phyloP scores from a whole-genome alignment of 805 yeast species.

The Myxozyma vanderwaltii region DNA sequence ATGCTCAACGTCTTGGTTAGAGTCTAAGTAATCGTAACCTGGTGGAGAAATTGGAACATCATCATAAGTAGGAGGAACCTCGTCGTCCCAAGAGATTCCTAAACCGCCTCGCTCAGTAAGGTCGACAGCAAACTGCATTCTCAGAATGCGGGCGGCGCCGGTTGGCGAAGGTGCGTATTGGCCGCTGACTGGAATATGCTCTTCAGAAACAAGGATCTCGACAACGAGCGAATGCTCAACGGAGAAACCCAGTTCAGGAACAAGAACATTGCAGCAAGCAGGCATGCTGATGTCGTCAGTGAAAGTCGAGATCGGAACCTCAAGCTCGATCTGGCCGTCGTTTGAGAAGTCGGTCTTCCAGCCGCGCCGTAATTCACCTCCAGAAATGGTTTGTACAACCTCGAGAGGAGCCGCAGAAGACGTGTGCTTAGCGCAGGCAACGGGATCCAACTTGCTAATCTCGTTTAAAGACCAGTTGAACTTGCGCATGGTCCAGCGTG shows the following conservation, averaged over 20 bases:
- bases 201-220: slow-evolving; percentile 95
- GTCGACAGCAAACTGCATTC: slow-evolving; percentile 89
- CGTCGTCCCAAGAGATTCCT: slow-evolving; percentile 98
- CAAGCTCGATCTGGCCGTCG: slow-evolving; percentile 74
- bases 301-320: slow-evolving; percentile 42
- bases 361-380: slow-evolving; percentile 83
- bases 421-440: slow-evolving; percentile 51
- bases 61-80: slow-evolving; percentile 94
- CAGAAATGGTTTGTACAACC: slow-evolving; percentile 70
- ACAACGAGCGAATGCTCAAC: slow-evolving; percentile 77
- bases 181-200: slow-evolving; percentile 48
- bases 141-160: slow-evolving; percentile 89
- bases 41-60: slow-evolving; percentile 91
- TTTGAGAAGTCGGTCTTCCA: slow-evolving; percentile 92
- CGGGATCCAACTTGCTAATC: slow-evolving; percentile 59
- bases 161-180: slow-evolving; percentile 58
- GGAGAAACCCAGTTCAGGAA: slow-evolving; percentile 73
- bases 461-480: slow-evolving; percentile 89
- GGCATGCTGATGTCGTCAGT: slow-evolving; percentile 10
- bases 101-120: slow-evolving; percentile 90
- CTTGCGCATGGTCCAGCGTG: slow-evolving; percentile 93
- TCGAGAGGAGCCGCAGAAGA: slow-evolving; percentile 44
- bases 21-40: slow-evolving; percentile 52
- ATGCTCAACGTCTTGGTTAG: slow-evolving; percentile 22
- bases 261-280: slow-evolving; percentile 73